phyloP scores from a whole-genome alignment of 2,329 filamentous ascomycete genomes.

The Fusarium illudens region DNA sequence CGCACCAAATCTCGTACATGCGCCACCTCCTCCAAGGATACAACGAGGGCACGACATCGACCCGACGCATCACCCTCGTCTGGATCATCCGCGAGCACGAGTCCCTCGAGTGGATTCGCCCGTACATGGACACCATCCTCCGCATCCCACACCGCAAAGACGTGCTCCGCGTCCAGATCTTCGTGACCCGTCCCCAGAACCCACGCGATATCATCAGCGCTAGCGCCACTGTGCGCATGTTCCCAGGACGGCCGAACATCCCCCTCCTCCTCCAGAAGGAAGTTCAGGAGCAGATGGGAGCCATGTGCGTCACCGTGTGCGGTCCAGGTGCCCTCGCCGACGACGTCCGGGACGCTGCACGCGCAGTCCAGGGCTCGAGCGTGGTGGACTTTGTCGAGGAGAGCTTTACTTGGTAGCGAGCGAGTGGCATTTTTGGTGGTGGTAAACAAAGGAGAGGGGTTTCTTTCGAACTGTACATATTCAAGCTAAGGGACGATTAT shows the following conservation, averaged over 20 bases:
- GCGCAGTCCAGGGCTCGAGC: slow-evolving; percentile 67
- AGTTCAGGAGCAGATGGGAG: slow-evolving; percentile 81
- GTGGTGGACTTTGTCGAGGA: slow-evolving; percentile 82
- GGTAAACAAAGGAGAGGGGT: slow-evolving; percentile 15
- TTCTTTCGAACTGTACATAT: slow-evolving; percentile 45
- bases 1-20: slow-evolving; percentile 90
- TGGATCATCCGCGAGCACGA: slow-evolving; percentile 94
- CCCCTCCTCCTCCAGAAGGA: slow-evolving; percentile 82
- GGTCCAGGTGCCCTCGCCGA: slow-evolving; percentile 79
- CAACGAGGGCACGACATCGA: slow-evolving; percentile 76
- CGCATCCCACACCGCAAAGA: slow-evolving; percentile 82
- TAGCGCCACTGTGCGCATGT: slow-evolving; percentile 87
- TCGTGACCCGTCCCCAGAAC: slow-evolving; percentile 87
- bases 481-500: slow-evolving; percentile 32
- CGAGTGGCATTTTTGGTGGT: slow-evolving; percentile 1
- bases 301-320: slow-evolving; percentile 87
- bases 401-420: slow-evolving; percentile 70
- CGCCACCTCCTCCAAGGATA: slow-evolving; percentile 77
- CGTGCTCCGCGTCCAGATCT: slow-evolving; percentile 85
- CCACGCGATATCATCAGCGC: slow-evolving; percentile 82
- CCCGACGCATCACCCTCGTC: slow-evolving; percentile 81
- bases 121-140: slow-evolving; percentile 81
- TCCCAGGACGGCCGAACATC: slow-evolving; percentile 86
- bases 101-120: slow-evolving; percentile 90
- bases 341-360: slow-evolving; percentile 75